Conservation (phyloP, 495 filamentous ascomycete genomes). For the Emericellopsis terricola region DNA sequence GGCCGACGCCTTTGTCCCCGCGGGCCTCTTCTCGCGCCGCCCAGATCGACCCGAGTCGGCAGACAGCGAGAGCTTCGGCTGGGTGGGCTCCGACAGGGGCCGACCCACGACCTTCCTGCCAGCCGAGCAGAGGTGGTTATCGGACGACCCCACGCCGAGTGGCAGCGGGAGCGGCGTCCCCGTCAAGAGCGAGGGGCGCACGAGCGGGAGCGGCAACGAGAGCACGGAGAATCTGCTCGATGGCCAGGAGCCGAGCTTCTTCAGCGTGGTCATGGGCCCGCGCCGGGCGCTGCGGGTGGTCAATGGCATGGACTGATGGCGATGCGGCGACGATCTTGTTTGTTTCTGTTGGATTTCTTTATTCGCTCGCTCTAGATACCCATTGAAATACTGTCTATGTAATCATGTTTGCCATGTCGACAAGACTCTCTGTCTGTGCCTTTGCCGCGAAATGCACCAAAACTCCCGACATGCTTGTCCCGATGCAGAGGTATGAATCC, state of each 20-base stretch:
- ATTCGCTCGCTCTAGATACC: not conserved
- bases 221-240: conserved; percentile 36
- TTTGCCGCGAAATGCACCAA: not conserved
- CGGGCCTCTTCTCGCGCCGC: conserved; percentile 7
- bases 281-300: conserved; percentile 55
- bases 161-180: conserved; percentile 7
- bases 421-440: not conserved
- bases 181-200: conserved; percentile 6
- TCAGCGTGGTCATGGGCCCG: conserved; percentile 53
- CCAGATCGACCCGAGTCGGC: conserved; percentile 7
- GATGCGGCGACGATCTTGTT: too few species aligned
- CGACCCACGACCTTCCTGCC: conserved; percentile 4
- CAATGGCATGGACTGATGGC: conserved; percentile 33
- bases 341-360: too few species aligned
- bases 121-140: too few species aligned
- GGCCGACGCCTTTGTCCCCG: conserved; percentile 2
- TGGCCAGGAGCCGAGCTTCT: conserved; percentile 53
- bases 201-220: conserved; percentile 14
- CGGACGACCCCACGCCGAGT: conserved; percentile 12
- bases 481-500: too few species aligned
- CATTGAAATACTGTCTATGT: not conserved
- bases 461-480: too few species aligned
- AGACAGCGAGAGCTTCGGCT: conserved; percentile 13
- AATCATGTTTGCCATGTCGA: not conserved
- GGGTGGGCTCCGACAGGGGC: conserved; percentile 17